A percentile compares a stretch with the other conserved stretches of the same genome.
Conservation (phyloP, 441 rosid genomes). For the Bruguiera hainesii region DNA sequence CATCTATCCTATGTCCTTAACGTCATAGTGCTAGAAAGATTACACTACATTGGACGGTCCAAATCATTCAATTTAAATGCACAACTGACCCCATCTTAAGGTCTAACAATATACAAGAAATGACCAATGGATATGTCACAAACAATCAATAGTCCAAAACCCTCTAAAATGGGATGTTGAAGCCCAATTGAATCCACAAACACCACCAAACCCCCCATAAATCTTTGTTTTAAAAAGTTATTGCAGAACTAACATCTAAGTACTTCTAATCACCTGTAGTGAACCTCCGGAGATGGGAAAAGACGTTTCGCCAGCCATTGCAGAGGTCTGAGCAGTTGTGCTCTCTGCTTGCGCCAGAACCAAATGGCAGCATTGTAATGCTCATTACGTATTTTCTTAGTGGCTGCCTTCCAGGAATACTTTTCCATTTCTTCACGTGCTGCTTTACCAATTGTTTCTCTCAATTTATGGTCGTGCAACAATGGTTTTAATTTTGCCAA, state of each 20-base stretch:
- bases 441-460: conserved; percentile 80
- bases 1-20: background rate
- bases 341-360: conserved; percentile 92
- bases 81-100: conserved; percentile 7
- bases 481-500: conserved; percentile 62
- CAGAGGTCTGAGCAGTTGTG: conserved; percentile 64
- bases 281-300: conserved; percentile 61
- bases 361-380: conserved; percentile 95
- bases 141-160: conserved; percentile 20
- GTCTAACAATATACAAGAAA: conserved; percentile 18
- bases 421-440: conserved; percentile 86
- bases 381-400: conserved; percentile 77
- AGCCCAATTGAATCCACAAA: conserved; percentile 5
- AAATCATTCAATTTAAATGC: conserved; percentile 11
- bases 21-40: background rate
- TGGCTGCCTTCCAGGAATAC: conserved; percentile 98
- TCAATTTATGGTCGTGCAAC: conserved; percentile 47
- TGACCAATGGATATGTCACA: conserved; percentile 15
- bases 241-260: background rate
- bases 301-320: conserved; percentile 69
- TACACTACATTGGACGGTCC: conserved; percentile 3
- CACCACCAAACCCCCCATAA: background rate
- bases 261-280: conserved; percentile 29
- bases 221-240: background rate
- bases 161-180: conserved; percentile 4